Conservation (phyloP, 1,139 yeast species). For the Zygoascus meyerae region DNA sequence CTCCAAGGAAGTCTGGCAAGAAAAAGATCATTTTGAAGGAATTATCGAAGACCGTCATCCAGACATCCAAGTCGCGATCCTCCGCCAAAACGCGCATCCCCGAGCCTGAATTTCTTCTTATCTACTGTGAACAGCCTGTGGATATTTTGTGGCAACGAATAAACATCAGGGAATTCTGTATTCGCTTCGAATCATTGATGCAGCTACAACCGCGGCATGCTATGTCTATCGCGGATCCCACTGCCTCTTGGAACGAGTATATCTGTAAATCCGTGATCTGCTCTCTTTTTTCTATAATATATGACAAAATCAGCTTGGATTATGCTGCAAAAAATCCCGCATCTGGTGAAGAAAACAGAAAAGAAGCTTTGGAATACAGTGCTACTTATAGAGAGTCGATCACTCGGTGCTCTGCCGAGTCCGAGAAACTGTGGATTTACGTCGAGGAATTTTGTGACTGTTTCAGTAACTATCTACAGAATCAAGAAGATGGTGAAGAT, state of each 20-base stretch:
- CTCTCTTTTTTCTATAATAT: slow-evolving; percentile 29
- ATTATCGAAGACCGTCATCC: slow-evolving; percentile 4
- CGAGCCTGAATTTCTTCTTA: slow-evolving; percentile 24
- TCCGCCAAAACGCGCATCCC: slow-evolving; percentile 8
- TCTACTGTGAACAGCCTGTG: slow-evolving; percentile 23
- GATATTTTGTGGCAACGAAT: slow-evolving; percentile 26
- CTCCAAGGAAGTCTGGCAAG: slow-evolving; percentile 13
- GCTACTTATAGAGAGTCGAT: slow-evolving; percentile 24
- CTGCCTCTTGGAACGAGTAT: slow-evolving; percentile 33
- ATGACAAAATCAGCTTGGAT: slow-evolving; percentile 29
- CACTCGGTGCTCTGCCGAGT: slow-evolving; percentile 31
- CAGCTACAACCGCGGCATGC: slow-evolving; percentile 33
- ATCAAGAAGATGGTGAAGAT: slow-evolving; percentile 5
- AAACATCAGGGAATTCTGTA: slow-evolving; percentile 26
- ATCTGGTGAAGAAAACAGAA: slow-evolving; percentile 10
- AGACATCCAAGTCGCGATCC: slow-evolving; percentile 1
- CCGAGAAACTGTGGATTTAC: slow-evolving; percentile 28
- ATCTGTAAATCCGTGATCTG: slow-evolving; percentile 34
- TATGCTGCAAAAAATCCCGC: slow-evolving; percentile 17
- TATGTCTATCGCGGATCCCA: slow-evolving; percentile 33
- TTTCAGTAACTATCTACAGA: neutral
- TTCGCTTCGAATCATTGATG: slow-evolving; percentile 33
- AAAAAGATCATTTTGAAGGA: slow-evolving; percentile 10
- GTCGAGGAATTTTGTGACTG: slow-evolving; percentile 22
- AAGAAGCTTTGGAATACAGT: slow-evolving; percentile 5